phyloP scores from a whole-genome alignment of 148 eudicot genomes.

The Bassia scoparia region DNA sequence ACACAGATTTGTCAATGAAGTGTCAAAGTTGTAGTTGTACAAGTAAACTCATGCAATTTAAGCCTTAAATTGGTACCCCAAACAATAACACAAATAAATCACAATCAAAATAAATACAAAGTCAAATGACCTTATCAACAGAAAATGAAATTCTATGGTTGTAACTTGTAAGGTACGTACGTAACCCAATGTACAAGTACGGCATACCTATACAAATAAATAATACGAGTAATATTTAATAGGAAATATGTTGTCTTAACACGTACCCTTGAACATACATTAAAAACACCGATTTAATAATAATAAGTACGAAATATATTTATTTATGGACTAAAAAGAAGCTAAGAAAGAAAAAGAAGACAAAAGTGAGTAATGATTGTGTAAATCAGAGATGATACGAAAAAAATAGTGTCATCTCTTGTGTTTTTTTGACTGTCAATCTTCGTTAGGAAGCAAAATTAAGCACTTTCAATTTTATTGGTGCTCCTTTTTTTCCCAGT shows the following conservation, averaged over 20 bases:
- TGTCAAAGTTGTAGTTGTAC: not conserved
- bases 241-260: no score
- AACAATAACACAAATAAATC: no score
- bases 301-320: no score
- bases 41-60: not conserved
- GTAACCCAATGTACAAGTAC: no score
- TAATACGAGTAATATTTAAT: no score
- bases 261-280: no score
- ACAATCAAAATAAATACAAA: not conserved
- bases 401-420: not conserved
- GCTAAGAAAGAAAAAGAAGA: not conserved
- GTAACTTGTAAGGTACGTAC: no score
- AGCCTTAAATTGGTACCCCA: not conserved
- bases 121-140: not conserved
- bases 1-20: not conserved
- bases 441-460: constrained; percentile 20
- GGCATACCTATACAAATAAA: no score
- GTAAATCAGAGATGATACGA: constrained; percentile 9
- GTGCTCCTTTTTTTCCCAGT: no score
- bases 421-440: constrained; percentile 17
- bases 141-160: no score
- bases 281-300: no score
- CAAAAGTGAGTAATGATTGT: not conserved
- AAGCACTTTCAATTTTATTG: not conserved
- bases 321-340: no score